These are phyloP conservation scores for Zelonia costaricensis DNA, from an alignment of 208 protist species.

Conservation along the genomic window DNA sequence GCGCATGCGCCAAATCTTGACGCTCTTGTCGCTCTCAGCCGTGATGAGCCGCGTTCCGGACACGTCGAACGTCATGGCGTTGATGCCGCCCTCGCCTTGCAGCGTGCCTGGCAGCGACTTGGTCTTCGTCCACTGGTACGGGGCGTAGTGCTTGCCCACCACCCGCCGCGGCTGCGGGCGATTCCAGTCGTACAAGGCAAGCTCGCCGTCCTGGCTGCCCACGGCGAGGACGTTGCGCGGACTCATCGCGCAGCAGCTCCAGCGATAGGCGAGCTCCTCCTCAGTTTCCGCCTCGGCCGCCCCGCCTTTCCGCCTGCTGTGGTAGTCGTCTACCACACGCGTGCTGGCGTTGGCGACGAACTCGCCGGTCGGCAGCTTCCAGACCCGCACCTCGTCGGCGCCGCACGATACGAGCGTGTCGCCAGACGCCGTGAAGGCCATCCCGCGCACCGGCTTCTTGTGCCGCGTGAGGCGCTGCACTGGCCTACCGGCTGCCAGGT, in stretches of 20 bases:
- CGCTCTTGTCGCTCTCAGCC: constrained; percentile 98
- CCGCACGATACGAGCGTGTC: constrained; percentile 94
- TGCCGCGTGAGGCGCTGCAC: constrained; percentile 96
- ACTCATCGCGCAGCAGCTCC: constrained; percentile 87
- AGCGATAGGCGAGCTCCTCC: constrained; percentile 64
- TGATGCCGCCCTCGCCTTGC: constrained; percentile 93
- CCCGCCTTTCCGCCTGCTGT: background rate
- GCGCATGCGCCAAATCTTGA: constrained; percentile 91
- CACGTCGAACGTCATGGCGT: constrained; percentile 92
- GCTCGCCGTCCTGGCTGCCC: constrained; percentile 89
- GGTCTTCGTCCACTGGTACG: constrained; percentile 79
- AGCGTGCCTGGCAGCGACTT: constrained; percentile 79
- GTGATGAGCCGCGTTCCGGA: constrained; percentile 98
- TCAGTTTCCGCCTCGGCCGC: background rate
- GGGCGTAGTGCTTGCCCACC: constrained; percentile 48
- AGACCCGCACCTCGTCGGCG: constrained; percentile 98
- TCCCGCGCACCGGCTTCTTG: constrained; percentile 97
- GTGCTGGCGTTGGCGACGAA: constrained; percentile 96
- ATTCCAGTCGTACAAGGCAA: constrained; percentile 98
- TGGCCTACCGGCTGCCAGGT: constrained; percentile 79
- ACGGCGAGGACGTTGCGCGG: constrained; percentile 94
- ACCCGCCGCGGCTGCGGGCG: constrained; percentile 58
- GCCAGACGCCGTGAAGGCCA: constrained; percentile 90
- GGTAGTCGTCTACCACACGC: constrained; percentile 24
- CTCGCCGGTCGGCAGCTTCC: constrained; percentile 93